Conservation (phyloP, 768 basidiomycete genomes). For the Cyclocybe cylindracea region DNA sequence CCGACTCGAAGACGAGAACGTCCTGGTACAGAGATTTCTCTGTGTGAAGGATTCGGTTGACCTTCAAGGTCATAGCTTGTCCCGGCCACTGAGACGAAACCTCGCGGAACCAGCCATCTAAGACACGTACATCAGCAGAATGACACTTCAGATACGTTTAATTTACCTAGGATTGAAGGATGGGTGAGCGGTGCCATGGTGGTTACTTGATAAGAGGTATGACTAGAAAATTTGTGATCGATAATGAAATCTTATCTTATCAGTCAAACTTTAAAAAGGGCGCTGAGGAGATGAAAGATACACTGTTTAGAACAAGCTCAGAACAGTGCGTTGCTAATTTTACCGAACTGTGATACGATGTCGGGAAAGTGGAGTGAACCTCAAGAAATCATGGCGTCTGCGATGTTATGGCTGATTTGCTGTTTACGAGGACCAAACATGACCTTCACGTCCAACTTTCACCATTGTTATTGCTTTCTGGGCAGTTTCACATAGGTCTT, state of each 20-base stretch:
- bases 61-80: conserved; percentile 96
- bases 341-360: too few species aligned
- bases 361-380: too few species aligned
- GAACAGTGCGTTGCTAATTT: too few species aligned
- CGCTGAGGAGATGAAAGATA: too few species aligned
- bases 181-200: conserved; percentile 59
- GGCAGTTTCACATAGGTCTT: too few species aligned
- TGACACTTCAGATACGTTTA: not conserved
- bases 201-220: conserved; percentile 8
- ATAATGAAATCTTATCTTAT: conserved; percentile 8
- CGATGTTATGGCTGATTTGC: too few species aligned
- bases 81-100: conserved; percentile 96
- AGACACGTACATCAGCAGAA: not conserved
- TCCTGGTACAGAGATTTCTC: conserved; percentile 96
- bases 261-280: not conserved
- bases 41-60: conserved; percentile 91
- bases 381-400: too few species aligned
- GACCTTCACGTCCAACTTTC: too few species aligned
- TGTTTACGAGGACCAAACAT: too few species aligned
- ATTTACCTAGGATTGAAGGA: conserved; percentile 53
- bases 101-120: conserved; percentile 96
- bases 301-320: too few species aligned
- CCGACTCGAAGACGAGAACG: conserved; percentile 95
- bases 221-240: conserved; percentile 19
- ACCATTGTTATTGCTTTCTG: too few species aligned